A percentile compares a stretch with the other conserved stretches of the same genome.
Conservation (phyloP, 805 yeast genomes). For the Nakazawaea pomicola region DNA sequence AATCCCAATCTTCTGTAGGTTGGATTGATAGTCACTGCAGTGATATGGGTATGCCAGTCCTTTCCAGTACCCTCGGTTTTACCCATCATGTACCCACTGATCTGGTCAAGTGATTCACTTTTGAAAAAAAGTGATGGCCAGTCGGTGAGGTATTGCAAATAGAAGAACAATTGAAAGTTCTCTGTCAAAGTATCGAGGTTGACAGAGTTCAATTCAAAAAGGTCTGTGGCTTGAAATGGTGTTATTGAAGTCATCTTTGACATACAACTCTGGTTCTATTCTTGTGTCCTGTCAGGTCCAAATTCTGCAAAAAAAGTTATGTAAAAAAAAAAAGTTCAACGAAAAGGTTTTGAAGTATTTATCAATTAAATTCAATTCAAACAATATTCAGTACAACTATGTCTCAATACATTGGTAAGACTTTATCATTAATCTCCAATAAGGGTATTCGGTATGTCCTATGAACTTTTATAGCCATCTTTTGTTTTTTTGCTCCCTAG, state of each 20-base stretch:
- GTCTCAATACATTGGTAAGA: constrained; percentile 92
- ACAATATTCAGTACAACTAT: constrained; percentile 30
- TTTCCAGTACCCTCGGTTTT: constrained; percentile 82
- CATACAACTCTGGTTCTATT: no score
- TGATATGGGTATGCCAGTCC: constrained; percentile 95
- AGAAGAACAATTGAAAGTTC: constrained; percentile 80
- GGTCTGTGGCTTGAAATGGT: constrained; percentile 85
- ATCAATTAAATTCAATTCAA: neutral
- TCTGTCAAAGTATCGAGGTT: constrained; percentile 90
- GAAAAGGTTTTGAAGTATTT: neutral
- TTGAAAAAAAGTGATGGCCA: constrained; percentile 93
- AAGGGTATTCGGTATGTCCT: constrained; percentile 56
- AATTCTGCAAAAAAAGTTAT: neutral
- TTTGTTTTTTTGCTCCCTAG: constrained; percentile 17
- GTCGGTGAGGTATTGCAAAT: constrained; percentile 70
- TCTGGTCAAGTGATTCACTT: constrained; percentile 28
- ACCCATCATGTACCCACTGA: constrained; percentile 86
- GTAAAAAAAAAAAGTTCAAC: constrained; percentile 4
- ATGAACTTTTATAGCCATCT: constrained; percentile 23
- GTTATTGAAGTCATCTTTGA: constrained; percentile 87
- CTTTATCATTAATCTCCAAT: constrained; percentile 74
- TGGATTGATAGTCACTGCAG: constrained; percentile 88
- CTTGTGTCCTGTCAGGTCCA: no score
- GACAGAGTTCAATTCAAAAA: constrained; percentile 65
- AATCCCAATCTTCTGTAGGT: constrained; percentile 80